These are phyloP conservation scores for Lindgomyces ingoldianus DNA, from an alignment of 495 filamentous ascomycete species.

Conservation along the genomic window DNA sequence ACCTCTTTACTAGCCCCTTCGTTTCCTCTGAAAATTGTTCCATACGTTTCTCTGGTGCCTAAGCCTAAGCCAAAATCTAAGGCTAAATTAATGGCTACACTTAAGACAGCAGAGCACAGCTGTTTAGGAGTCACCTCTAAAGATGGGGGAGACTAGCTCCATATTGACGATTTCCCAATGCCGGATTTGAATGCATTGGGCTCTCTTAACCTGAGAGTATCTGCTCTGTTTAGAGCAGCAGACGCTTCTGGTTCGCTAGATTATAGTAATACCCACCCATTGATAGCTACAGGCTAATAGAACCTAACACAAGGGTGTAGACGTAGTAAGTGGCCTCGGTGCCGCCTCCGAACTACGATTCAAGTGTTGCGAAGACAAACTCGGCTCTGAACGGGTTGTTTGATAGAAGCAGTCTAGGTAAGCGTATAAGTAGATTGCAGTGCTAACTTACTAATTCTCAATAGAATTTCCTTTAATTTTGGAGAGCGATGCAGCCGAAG, in stretches of 20 bases:
- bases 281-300: conserved; percentile 11
- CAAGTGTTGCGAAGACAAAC: conserved; percentile 14
- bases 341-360: conserved; percentile 12
- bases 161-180: conserved; percentile 13
- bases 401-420: conserved; percentile 25
- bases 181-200: conserved; percentile 7
- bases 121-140: conserved; percentile 11
- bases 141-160: background rate
- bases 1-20: conserved; percentile 14
- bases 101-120: conserved; percentile 9
- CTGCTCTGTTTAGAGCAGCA: background rate
- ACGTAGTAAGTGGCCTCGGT: conserved; percentile 3
- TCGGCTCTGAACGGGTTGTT: conserved; percentile 23
- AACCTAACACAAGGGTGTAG: conserved; percentile 11
- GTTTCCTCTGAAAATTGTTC: conserved; percentile 6
- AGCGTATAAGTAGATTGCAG: conserved; percentile 18
- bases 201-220: conserved; percentile 6
- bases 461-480: conserved; percentile 28
- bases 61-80: conserved; percentile 11
- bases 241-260: conserved; percentile 7
- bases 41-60: conserved; percentile 9
- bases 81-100: conserved; percentile 11
- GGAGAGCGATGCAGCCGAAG: conserved; percentile 8
- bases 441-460: conserved; percentile 18
- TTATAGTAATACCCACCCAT: conserved; percentile 10